Base-by-base conservation (phyloP, 2,329 filamentous ascomycete species). In the Trichoderma koningii region DNA sequence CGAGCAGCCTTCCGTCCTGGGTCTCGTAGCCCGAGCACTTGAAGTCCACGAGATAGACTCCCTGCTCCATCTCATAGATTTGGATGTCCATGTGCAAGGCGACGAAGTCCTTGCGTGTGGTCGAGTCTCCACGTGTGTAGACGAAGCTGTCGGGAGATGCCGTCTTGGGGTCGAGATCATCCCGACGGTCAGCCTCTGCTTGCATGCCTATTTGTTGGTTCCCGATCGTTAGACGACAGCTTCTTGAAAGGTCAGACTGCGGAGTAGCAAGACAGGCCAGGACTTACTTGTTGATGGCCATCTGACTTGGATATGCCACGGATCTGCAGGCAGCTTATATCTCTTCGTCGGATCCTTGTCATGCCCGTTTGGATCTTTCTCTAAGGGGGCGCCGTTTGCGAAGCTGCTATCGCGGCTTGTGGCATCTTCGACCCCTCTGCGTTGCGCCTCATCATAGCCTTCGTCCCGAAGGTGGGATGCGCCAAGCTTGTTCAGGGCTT, bases 21-120 rank as follows among this genome's bases (percentile, higher is more conserved):
- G 85, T 92, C 79, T 99, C 95, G 78, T 99, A 99, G 21, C 95
- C 95, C 15, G 95, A 93, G 76, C 94, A 98, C 76, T 97, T 98
- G 83, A 99, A 99, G 76, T 99, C 95, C 55, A 99, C 95, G 68
- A 99, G 89, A 77, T 94, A 98, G 69, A 95, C 94, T 63, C 91
- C 90, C 65, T 88, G 87, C 76, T 98, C 94, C 81, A 98, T 93
- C 74, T 93, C 90, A 77, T 97, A 97, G 59, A 97, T 89, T 76
- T 97, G 95, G 68, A 99, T 97, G 69, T 96, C 93, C 75, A 99
- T 87, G 74, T 97, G 95, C 73, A 98, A 90, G 74, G 91, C 94
- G n/a, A 96, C 88, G 63, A 90, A 90, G 68, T 92, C 87, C 60
- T 77, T 79, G 55, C 81, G 79, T 26, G 77, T 77, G 2, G 76